Evolutionary conservation across 371 early-diverging fungal genomes (phyloP), one percentile per base, ranked within the genome.

Genomic region (Lichtheimia ramosa): DNA sequence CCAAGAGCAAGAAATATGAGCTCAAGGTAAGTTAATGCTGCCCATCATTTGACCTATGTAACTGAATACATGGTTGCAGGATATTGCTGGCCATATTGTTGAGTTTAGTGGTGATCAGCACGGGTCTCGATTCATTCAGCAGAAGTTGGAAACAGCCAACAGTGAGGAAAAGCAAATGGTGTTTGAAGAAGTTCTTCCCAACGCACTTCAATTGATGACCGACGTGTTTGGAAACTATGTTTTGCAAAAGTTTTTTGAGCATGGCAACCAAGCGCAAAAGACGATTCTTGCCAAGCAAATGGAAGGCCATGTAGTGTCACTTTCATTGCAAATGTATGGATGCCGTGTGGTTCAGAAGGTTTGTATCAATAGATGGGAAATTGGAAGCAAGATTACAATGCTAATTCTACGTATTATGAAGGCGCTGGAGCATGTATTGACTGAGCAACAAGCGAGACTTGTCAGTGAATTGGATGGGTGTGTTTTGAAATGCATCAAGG

Each of bases 191-290:
- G 94, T 99, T 20, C 77, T 91, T 42, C 96, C 97, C 39, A 89
- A 92, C 62, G 90, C 96, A 0, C 79, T 96, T 24, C 96, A 97
- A 58, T 82, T 99, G 51, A 97, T 96, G 94, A 96, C 96, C 0
- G 99, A 99, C 73, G 97, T 99, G 2, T 99, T 99, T 91, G 99
- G 99, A 43, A 99, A 99, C 82, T 99, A 99, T 72, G 99, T 99
- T 43, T 91, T 99, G 54, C 99, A 99, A 81, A 99, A 99, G 83
- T 96, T 99, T 67, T 97, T 99, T 83, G 98, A 97, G 76, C 93
- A 95, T 66, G 97, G 70, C 42, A 92, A 88, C 63, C 90, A 86
- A 70, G 82, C 85, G 64, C 98, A 98, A 69, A 94, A 95, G 82
- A 84, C 90, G 20, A 79, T 89, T 18, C 80, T 98, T 61, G 94